Conservation (phyloP, 2,329 filamentous ascomycete genomes). For the Neophaeococcomyces mojaviensis region DNA sequence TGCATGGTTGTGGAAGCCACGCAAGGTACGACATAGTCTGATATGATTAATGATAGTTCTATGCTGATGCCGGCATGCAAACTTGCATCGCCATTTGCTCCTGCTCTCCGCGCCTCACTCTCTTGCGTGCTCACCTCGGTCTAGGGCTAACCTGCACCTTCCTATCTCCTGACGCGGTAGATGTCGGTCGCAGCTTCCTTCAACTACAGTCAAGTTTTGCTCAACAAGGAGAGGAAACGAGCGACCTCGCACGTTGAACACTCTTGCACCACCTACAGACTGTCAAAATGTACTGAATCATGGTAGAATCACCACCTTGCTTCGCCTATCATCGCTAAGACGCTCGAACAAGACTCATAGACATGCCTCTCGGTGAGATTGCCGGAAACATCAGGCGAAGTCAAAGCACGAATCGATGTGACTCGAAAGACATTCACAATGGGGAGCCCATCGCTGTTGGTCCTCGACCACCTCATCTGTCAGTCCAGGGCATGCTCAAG, state of each 20-base stretch:
- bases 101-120: not conserved
- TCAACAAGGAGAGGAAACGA: too few relatives aligned
- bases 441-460: slow-evolving; percentile 4
- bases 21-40: too few relatives aligned
- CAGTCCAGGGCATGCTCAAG: slow-evolving; percentile 58
- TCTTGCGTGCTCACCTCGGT: not conserved
- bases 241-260: too few relatives aligned
- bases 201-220: not conserved
- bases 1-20: too few relatives aligned
- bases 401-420: slow-evolving; percentile 8
- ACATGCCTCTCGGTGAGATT: slow-evolving; percentile 20
- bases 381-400: slow-evolving; percentile 15
- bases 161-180: too few relatives aligned
- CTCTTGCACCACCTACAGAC: too few relatives aligned
- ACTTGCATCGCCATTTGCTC: not conserved
- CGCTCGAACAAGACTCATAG: not conserved
- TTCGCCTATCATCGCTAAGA: not conserved
- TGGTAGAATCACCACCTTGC: not conserved
- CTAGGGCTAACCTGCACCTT: not conserved
- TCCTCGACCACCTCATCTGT: slow-evolving; percentile 35
- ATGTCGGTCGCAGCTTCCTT: not conserved
- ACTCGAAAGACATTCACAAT: slow-evolving; percentile 6
- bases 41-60: too few relatives aligned
- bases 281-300: too few relatives aligned
- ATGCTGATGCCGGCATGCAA: too few relatives aligned